These are phyloP conservation scores for Penicillium capsulatum DNA, from an alignment of 2,329 filamentous ascomycete species.

Conservation along the genomic window DNA sequence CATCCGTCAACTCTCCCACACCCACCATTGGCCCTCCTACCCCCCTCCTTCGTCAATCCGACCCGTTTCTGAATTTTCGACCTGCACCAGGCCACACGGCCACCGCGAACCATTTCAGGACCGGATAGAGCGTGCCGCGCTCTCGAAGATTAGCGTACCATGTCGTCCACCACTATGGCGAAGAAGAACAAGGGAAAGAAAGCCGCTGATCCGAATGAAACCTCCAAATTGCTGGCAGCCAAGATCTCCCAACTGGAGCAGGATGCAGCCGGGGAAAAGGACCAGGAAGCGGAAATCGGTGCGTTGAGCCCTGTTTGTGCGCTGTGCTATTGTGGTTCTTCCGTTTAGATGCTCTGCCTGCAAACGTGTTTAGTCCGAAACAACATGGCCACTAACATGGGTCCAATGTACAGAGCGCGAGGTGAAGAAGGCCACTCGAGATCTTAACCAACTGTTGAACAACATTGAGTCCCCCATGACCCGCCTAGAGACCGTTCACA, in stretches of 20 bases:
- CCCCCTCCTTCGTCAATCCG: conserved; percentile 7
- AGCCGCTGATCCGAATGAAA: conserved; percentile 76
- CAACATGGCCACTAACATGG: conserved; percentile 22
- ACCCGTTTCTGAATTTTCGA: conserved; percentile 18
- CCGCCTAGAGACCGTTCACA: conserved; percentile 85
- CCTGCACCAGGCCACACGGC: conserved; percentile 24
- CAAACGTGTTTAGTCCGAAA: conserved; percentile 15
- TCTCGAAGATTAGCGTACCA: conserved; percentile 19
- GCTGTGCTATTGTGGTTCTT: conserved; percentile 1
- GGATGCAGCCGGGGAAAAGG: conserved; percentile 88
- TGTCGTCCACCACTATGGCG: conserved; percentile 50
- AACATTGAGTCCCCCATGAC: conserved; percentile 89
- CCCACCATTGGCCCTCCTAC: conserved; percentile 16
- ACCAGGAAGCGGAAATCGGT: conserved; percentile 95
- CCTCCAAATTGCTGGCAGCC: conserved; percentile 83
- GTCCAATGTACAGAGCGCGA: conserved; percentile 65
- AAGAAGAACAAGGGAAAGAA: conserved; percentile 88
- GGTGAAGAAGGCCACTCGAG: conserved; percentile 88
- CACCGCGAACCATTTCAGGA: conserved; percentile 38
- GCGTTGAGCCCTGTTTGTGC: conserved; percentile 36
- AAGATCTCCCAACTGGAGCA: conserved; percentile 94
- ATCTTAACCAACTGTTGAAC: conserved; percentile 76
- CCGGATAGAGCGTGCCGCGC: conserved; percentile 8
- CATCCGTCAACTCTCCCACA: conserved; percentile 2
- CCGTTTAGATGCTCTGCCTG: not conserved